Base-by-base conservation (phyloP, 495 filamentous ascomycete genomes). In the Annulohypoxylon bovei region DNA sequence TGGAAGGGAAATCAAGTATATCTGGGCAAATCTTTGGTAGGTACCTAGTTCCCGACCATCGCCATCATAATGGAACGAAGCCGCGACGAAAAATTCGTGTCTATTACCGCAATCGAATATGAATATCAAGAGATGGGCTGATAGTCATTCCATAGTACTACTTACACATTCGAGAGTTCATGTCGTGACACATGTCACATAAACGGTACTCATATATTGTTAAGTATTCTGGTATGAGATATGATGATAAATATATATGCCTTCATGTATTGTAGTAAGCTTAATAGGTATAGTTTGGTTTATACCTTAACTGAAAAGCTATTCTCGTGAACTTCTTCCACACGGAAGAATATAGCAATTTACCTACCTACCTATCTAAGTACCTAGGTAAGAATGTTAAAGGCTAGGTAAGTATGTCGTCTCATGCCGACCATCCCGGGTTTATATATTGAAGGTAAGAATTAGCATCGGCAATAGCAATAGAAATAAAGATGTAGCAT, bases 181-280 rank as follows among this genome's bases (percentile, higher is more conserved):
- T 71, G 68, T 62, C 20, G 68, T 71, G 57, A 35, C 65, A 70
- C 62, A 62, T 62, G 16, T 44, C 32, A 60, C 50, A 23, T 30
- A 55, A 46, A 55, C 27, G 49, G 37, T 42, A 53, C 35, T 40
- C 16, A 63, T 63, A 52, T 54, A 28, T 9, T 63, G 40, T 11
- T n/a, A 28, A 14, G 9, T 49, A 27, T 50, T 23, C 46, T 16
- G 14, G 28, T 50, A 11, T 22, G 44, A 25, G 47, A 28, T 52
- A 7, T 27, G 23, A 53, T 4, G n/a, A 55, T 33, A 37, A 1
- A 52, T 28, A 18, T 44, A 3, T 6, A 49, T 23, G 22, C 5
- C 23, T 25, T 1, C 25, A 16, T 50, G 46, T 25, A 28, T 12
- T 12, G 22, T 27, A 12, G 30, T 22, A 11, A 27, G n/a, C n/a